Evolutionary conservation across 805 yeast species (phyloP).

Genomic region (Ogataea nonfermentans): DNA sequence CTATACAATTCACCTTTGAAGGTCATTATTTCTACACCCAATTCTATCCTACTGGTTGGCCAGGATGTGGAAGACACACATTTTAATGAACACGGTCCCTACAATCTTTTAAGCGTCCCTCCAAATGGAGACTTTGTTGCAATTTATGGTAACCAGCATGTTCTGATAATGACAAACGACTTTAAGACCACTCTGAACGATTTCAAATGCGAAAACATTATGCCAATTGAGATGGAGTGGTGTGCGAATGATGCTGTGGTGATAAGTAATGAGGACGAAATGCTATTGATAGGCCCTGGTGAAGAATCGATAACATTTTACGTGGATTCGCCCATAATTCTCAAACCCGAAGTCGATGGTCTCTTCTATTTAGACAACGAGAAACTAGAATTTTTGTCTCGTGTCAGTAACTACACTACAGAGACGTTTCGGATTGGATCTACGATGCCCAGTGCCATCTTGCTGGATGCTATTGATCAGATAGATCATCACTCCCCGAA

Average conservation of each 20-base stretch:
- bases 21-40: constrained; percentile 19
- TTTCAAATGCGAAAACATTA: constrained; percentile 37
- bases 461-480: constrained; percentile 74
- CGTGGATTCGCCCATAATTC: constrained; percentile 40
- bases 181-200: constrained; percentile 45
- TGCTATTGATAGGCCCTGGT: constrained; percentile 71
- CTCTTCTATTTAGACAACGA: constrained; percentile 58
- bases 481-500: constrained; percentile 68
- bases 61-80: constrained; percentile 9
- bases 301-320: constrained; percentile 56
- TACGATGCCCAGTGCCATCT: constrained; percentile 73
- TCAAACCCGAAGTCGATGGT: constrained; percentile 66
- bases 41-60: constrained; percentile 9
- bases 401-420: constrained; percentile 56
- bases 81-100: constrained; percentile 18
- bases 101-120: constrained; percentile 29
- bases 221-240: constrained; percentile 63
- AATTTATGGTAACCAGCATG: constrained; percentile 39
- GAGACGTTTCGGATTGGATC: constrained; percentile 82
- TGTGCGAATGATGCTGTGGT: constrained; percentile 83
- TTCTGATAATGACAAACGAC: constrained; percentile 50
- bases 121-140: constrained; percentile 60
- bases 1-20: constrained; percentile 13
- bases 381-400: constrained; percentile 58
- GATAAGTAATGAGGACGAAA: constrained; percentile 54